Conservation (phyloP, 805 yeast species). For the Kluyveromyces dobzhanskii region DNA sequence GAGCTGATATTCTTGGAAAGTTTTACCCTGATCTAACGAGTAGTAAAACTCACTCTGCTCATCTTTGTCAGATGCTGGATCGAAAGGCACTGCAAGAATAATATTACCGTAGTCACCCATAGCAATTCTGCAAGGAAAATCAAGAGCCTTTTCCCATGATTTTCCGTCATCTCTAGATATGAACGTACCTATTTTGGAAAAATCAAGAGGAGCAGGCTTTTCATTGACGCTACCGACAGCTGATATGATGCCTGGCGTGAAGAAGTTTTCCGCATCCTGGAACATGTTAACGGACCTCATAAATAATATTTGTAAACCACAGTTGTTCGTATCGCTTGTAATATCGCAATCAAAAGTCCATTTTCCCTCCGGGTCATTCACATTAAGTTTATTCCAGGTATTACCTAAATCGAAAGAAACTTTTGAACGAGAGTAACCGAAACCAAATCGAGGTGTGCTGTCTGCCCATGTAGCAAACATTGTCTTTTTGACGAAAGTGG, state of each 20-base stretch:
- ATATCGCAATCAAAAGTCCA: conserved; percentile 23
- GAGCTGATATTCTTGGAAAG: conserved; percentile 50
- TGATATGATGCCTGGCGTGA: conserved; percentile 44
- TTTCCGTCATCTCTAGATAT: conserved; percentile 71
- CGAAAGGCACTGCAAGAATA: conserved; percentile 48
- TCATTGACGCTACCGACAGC: conserved; percentile 13
- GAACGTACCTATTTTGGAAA: conserved; percentile 36
- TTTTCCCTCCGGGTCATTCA: conserved; percentile 39
- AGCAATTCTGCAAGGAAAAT: conserved; percentile 44
- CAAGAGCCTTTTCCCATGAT: conserved; percentile 54
- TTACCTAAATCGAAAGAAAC: conserved; percentile 46
- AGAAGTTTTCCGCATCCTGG: too few species aligned
- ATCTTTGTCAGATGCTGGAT: conserved; percentile 28
- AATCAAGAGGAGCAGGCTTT: conserved; percentile 7
- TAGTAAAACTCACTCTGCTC: conserved; percentile 35
- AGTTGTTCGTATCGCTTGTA: conserved; percentile 32
- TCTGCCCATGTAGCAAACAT: conserved; percentile 9
- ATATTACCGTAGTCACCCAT: conserved; percentile 78
- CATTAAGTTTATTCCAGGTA: conserved; percentile 41
- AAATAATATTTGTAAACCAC: conserved; percentile 42
- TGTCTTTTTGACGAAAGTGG: conserved; percentile 17
- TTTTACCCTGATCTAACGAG: conserved; percentile 65
- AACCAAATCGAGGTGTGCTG: background rate
- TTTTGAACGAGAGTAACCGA: conserved; percentile 21
- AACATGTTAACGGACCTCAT: too few species aligned